Evolutionary conservation across 768 basidiomycete species (phyloP), one percentile per base, ranked within the genome.

Genomic region (Naganishia vaughanmartiniae): DNA sequence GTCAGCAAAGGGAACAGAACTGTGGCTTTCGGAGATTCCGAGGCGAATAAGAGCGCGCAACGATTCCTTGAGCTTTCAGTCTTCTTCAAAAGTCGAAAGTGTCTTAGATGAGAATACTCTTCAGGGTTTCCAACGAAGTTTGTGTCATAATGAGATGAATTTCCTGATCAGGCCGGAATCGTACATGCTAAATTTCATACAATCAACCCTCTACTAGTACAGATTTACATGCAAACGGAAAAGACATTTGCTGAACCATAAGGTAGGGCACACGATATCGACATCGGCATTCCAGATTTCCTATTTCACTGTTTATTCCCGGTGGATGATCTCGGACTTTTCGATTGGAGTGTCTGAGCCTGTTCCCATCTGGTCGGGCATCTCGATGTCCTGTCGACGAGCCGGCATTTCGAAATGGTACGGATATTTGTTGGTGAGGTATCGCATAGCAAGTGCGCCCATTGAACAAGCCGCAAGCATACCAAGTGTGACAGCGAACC

Each of bases 401-500:
- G 60, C 60, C 39, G 36, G 60, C 17, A 46, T 6, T 15, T 63
- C 60, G 39, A 19, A 63, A 36, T 72, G 74, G 55, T 74, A 65
- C 7, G 80, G 80, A 68, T 80, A 79, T 57, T 77, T 78, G 30
- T 71, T 70, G 67, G 76, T 67, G 63, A 79, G 56, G 73, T 54
- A 76, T 34, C 58, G 54, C 73, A 77, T 75, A 28, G 74, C 73
- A 33, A 70, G 73, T 0, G 80, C 78, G 30, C 71, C 45, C 31
- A 76, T 63, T 24, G 72, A 74, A 63, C 78, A 75, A 30, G 76
- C 65, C 28, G 58, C 72, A 58, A 79, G 70, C 72, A 74, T 80
- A 19, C 74, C 76, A 24, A 78, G 78, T 7, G 79, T 81, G 10
- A 78, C 78, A 4, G 76, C 70, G 74, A 81, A 81, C 0, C 80